phyloP scores from a whole-genome alignment of 176 grass and related monocot genomes.

The Cenchrus americanus region DNA sequence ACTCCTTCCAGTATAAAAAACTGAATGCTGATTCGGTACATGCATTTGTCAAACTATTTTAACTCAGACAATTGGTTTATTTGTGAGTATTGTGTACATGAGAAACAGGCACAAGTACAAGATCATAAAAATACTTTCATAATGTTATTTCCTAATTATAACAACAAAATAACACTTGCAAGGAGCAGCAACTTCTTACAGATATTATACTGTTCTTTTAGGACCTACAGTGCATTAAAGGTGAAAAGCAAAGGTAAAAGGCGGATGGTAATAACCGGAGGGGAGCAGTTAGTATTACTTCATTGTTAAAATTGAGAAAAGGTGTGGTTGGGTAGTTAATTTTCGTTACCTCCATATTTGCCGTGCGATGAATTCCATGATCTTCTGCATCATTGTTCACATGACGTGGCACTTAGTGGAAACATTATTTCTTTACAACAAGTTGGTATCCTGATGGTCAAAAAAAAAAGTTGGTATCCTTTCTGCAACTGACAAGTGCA shows the following conservation, averaged over 20 bases:
- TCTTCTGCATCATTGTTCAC: neutral
- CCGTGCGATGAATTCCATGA: neutral
- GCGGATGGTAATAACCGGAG: neutral
- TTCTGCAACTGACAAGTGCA: neutral
- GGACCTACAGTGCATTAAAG: neutral
- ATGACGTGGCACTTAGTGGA: neutral
- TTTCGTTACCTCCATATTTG: neutral
- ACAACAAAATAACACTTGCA: neutral
- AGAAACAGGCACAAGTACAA: neutral
- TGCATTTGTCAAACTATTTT: neutral
- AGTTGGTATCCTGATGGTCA: too few species aligned
- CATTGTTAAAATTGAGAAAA: neutral
- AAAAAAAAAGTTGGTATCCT: too few species aligned
- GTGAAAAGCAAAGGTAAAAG: neutral
- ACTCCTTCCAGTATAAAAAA: neutral
- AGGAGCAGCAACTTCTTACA: neutral
- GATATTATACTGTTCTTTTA: neutral
- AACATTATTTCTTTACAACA: too few species aligned
- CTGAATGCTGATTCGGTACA: neutral
- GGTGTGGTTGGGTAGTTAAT: neutral
- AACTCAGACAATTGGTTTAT: neutral
- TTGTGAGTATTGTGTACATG: neutral
- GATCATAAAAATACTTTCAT: neutral
- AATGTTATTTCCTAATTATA: neutral
- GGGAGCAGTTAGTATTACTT: too few species aligned